A percentile compares a stretch with the other conserved stretches of the same genome.
These are phyloP conservation scores for Cymbidium sinense DNA, from an alignment of 106 monocot species.

Conservation along the genomic window DNA sequence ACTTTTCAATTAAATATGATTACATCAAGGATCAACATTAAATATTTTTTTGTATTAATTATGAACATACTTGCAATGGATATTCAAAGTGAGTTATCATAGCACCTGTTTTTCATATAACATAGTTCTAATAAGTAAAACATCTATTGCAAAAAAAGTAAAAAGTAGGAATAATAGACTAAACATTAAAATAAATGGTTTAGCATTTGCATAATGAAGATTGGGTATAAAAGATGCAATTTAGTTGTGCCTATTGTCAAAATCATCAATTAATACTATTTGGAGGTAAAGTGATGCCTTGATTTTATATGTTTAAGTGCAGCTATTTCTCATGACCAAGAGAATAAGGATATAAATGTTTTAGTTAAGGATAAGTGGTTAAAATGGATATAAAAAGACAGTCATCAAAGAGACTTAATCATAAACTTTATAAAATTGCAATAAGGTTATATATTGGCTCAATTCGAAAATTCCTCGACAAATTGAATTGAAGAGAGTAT, in stretches of 20 bases:
- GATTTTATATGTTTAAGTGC: not conserved
- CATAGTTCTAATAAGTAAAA: not conserved
- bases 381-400: too few relatives aligned
- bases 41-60: not conserved
- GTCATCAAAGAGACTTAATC: too few relatives aligned
- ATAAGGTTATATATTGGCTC: too few relatives aligned
- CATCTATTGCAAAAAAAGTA: not conserved
- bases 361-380: too few relatives aligned
- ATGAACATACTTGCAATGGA: not conserved
- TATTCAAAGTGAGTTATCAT: not conserved
- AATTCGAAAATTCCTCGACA: too few relatives aligned
- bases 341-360: not conserved
- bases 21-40: not conserved
- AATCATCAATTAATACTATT: not conserved
- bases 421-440: too few relatives aligned
- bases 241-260: not conserved
- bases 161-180: not conserved
- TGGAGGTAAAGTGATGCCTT: not conserved
- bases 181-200: not conserved
- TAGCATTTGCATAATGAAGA: not conserved
- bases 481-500: too few relatives aligned
- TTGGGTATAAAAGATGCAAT: not conserved
- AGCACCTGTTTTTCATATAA: not conserved
- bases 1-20: too few relatives aligned
- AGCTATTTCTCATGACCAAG: not conserved